Conservation (phyloP, 1,139 yeast species). For the Geotrichum fermentans region DNA sequence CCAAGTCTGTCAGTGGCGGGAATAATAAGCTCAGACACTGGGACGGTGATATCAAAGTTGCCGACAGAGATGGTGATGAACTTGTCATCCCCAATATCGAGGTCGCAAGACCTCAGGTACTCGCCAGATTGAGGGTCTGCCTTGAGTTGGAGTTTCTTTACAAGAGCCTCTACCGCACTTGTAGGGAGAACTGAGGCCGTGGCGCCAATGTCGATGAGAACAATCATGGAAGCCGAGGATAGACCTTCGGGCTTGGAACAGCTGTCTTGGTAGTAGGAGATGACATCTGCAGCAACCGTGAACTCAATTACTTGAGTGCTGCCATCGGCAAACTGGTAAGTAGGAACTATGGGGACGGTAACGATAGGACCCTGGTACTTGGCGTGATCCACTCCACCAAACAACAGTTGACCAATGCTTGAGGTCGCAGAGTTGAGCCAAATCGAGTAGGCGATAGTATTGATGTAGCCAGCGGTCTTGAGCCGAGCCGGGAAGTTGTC, state of each 20-base stretch:
- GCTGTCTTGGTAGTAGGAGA: slow-evolving; percentile 10
- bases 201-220: slow-evolving; percentile 19
- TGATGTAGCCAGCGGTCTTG: slow-evolving; percentile 42
- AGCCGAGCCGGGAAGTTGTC: slow-evolving; percentile 18
- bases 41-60: slow-evolving; percentile 12
- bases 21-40: slow-evolving; percentile 14
- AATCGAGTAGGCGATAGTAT: slow-evolving; percentile 50
- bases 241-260: slow-evolving; percentile 13
- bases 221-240: slow-evolving; percentile 10
- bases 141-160: slow-evolving; percentile 4
- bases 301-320: slow-evolving; percentile 16
- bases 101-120: slow-evolving; percentile 27
- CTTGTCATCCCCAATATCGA: slow-evolving; percentile 21
- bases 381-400: slow-evolving; percentile 58
- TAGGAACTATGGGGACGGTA: slow-evolving; percentile 38
- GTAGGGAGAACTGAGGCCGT: slow-evolving; percentile 18
- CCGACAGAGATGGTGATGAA: slow-evolving; percentile 16
- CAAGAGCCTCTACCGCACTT: slow-evolving; percentile 5
- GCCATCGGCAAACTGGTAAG: slow-evolving; percentile 41
- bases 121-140: slow-evolving; percentile 20
- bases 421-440: slow-evolving; percentile 44
- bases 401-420: slow-evolving; percentile 47
- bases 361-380: slow-evolving; percentile 37
- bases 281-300: slow-evolving; percentile 14
- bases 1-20: slow-evolving; percentile 15